Conservation (phyloP, 2,329 filamentous ascomycete genomes). For the Graphilbum fragrans region DNA sequence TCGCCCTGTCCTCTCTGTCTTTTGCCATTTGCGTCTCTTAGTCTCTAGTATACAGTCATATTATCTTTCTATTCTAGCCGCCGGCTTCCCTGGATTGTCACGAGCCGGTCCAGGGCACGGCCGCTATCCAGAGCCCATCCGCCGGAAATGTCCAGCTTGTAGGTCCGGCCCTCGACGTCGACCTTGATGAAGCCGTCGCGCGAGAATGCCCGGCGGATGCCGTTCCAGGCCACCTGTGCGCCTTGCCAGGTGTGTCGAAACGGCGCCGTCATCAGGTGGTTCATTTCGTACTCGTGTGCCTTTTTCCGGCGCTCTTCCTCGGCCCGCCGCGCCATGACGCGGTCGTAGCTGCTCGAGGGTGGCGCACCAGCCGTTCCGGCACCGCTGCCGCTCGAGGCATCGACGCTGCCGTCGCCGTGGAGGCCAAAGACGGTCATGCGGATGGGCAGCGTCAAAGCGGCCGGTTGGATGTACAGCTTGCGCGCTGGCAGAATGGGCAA, state of each 20-base stretch:
- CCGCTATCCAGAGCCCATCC: slow-evolving; percentile 50
- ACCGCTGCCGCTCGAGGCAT: neutral
- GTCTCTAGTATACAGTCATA: too few relatives aligned
- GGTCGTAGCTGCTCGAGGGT: slow-evolving; percentile 9
- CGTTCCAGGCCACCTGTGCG: slow-evolving; percentile 27
- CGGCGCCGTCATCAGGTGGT: slow-evolving; percentile 43
- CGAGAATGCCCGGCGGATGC: slow-evolving; percentile 37
- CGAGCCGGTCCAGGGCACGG: slow-evolving; percentile 42
- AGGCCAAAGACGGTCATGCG: slow-evolving; percentile 19
- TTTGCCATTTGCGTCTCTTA: too few relatives aligned
- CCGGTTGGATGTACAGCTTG: slow-evolving; percentile 25
- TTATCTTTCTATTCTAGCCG: neutral
- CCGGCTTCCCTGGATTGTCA: slow-evolving; percentile 14
- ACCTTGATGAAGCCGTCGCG: slow-evolving; percentile 45
- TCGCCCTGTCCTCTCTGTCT: neutral
- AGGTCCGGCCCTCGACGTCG: slow-evolving; percentile 29
- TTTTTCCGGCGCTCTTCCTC: slow-evolving; percentile 23
- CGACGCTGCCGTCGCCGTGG: slow-evolving; percentile 1
- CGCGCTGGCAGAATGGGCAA: slow-evolving; percentile 34
- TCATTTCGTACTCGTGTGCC: slow-evolving; percentile 37
- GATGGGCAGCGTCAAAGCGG: slow-evolving; percentile 22
- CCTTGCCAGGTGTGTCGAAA: slow-evolving; percentile 37
- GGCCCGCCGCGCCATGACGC: slow-evolving; percentile 17
- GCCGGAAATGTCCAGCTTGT: slow-evolving; percentile 45
- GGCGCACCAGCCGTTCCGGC: neutral